A percentile compares a stretch with the other conserved stretches of the same genome.
phyloP scores from a whole-genome alignment of 306 rosid genomes.

The Vachellia collinsii region DNA sequence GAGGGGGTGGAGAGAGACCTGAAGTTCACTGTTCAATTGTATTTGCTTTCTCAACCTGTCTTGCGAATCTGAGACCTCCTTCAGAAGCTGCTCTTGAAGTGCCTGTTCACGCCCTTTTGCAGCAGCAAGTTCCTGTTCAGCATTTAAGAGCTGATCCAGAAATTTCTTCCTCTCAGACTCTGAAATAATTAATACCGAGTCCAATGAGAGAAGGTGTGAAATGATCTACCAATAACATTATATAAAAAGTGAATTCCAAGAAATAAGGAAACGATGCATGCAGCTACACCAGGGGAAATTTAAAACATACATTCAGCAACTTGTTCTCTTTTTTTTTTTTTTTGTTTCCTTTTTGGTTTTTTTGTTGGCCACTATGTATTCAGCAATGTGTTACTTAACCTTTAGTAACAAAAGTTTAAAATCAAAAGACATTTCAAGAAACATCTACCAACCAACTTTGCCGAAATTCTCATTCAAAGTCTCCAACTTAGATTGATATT shows the following conservation, averaged over 20 bases:
- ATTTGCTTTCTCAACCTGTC: slow-evolving; percentile 68
- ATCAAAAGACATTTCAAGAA: slow-evolving; percentile 5
- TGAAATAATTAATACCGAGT: slow-evolving; percentile 35
- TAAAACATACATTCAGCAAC: background rate
- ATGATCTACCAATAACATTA: background rate
- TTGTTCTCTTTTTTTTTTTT: background rate
- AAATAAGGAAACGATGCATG: background rate
- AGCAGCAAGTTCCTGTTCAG: slow-evolving; percentile 89
- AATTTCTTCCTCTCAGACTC: slow-evolving; percentile 76
- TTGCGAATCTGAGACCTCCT: slow-evolving; percentile 68
- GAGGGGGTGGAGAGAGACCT: slow-evolving; percentile 45
- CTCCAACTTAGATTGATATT: slow-evolving; percentile 62
- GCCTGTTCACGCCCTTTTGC: slow-evolving; percentile 79
- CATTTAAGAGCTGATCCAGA: slow-evolving; percentile 61
- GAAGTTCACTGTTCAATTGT: slow-evolving; percentile 56
- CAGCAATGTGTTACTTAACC: background rate
- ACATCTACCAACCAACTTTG: slow-evolving; percentile 67
- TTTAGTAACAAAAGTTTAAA: background rate
- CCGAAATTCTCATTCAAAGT: slow-evolving; percentile 53
- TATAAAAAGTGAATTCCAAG: background rate
- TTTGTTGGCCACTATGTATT: background rate
- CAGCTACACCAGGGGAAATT: background rate
- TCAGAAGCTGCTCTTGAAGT: slow-evolving; percentile 77
- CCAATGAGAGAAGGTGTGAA: slow-evolving; percentile 13
- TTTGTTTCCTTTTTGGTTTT: too few species aligned